Base-by-base conservation (phyloP, 176 grass and related monocot genomes). In the Triticum timopheevii region DNA sequence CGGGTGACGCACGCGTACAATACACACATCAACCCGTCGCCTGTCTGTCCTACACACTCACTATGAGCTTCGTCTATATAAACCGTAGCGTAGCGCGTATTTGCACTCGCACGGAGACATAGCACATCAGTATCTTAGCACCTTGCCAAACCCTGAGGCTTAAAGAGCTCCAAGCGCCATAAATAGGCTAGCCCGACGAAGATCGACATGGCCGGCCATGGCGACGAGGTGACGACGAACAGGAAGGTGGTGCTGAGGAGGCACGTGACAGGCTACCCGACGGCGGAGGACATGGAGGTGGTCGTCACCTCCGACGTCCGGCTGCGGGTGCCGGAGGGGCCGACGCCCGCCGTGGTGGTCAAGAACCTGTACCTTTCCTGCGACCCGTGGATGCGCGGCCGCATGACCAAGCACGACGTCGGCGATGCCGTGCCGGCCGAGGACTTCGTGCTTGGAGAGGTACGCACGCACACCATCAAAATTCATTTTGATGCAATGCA, bases 331-430 rank as follows among this genome's bases (percentile, higher is more conserved):
- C 33, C 45, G 5, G 54, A 2, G 3, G 59, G 35, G 6, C n/a
- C 16, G 23, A 30, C 35, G 5, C 3, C 7, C 31, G 71, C 71
- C 8, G 30, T 93, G 24, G n/a, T 91, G 15, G 52, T 93, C 19
- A 91, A 80, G 88, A 90, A 91, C 44, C 71, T 88, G n/a, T 90
- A 86, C 68, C 59, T 93, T 5, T 93, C 92, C 5, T 88, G 86
- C 31, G 88, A 93, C 47, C 88, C 91, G 0, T 87, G 61, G 69
- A 93, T 90, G 82, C 69, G 88, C 39, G 44, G 13, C 4, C 76
- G 81, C 40, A 87, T 74, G 78, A 65, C 20, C 56, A 87, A 36
- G 78, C 78, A 87, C 22, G 40, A 74, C 0, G 69, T 54, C 0
- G 67, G 22, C 58, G 27, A 6, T 3, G 5, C 7, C 22, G 35